Base-by-base conservation (phyloP, 2,329 filamentous ascomycete genomes). In the Scopulariopsis brevicaulis region DNA sequence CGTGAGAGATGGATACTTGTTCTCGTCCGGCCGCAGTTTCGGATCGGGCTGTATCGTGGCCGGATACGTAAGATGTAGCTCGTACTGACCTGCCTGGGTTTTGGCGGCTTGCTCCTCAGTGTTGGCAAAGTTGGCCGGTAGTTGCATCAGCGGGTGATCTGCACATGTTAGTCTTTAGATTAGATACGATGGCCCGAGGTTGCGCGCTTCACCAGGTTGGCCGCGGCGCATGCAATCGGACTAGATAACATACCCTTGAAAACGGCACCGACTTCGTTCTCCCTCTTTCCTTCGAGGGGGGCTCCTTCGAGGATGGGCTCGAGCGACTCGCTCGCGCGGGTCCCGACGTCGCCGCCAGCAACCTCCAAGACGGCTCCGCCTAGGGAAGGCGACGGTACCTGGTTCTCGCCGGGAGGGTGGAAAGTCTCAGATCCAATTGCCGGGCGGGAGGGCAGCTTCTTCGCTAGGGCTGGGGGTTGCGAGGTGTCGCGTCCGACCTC, bases 31-130 rank as follows among this genome's bases (percentile, higher is more conserved):
- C 10, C 14, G 28, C 14, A 57, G 50, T 18, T 40, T 53, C 28
- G 20, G 48, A 53, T 48, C 48, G 28, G 55, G 28, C 46, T 56
- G 55, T 32, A 56, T 15, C 55, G 48, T 53, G 20, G 37, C 43
- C 55, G 55, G 55, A 53, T 57, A 57, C 48, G 55, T 34, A 48
- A 57, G 35, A 43, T 35, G 35, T 24, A 74, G 80, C 63, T 80
- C 75, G 64, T 77, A 81, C 66, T 78, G 70, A 72, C 75, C 74
- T 69, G 72, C 70, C 61, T 73, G 67, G 65, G 79, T 76, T 61
- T 69, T 73, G 55, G 68, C 64, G 54, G 76, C 67, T 58, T 74
- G 72, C 53, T 69, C 63, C 60, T 64, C 62, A 60, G 65, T 60
- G 60, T 64, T 56, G 62, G 58, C 48, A 54, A 35, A 56, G 58